Evolutionary conservation across 345 rosid species (phyloP).

Genomic region (Clausena lansium): DNA sequence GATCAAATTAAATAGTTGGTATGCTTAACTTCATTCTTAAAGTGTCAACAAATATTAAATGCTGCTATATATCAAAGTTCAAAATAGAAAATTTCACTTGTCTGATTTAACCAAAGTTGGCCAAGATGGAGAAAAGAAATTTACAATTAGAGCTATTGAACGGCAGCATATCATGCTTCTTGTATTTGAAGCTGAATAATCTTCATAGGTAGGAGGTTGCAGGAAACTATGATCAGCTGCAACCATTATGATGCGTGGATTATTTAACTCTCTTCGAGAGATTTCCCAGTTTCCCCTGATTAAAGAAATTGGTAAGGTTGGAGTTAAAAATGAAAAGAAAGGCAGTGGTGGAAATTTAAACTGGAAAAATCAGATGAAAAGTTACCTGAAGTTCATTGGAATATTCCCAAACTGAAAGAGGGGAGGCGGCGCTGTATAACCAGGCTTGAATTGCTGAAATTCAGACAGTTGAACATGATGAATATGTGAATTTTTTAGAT

Average conservation of each 20-base stretch:
- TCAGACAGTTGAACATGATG: slow-evolving; percentile 4
- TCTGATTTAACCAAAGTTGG: background rate
- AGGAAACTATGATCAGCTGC: slow-evolving; percentile 54
- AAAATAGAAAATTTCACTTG: background rate
- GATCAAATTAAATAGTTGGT: background rate
- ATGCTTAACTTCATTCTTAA: background rate
- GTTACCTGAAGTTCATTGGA: slow-evolving; percentile 76
- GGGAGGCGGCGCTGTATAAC: slow-evolving; percentile 82
- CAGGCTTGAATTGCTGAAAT: slow-evolving; percentile 79
- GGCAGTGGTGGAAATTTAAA: background rate
- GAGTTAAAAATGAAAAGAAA: background rate
- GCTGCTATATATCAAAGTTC: background rate
- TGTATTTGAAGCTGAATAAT: slow-evolving; percentile 47
- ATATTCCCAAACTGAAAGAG: slow-evolving; percentile 64
- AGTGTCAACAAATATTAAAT: background rate
- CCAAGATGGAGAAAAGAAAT: slow-evolving; percentile 9
- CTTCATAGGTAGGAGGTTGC: slow-evolving; percentile 37
- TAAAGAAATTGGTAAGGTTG: background rate
- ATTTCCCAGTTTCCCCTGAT: slow-evolving; percentile 78
- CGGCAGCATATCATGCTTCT: slow-evolving; percentile 62
- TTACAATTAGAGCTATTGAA: slow-evolving; percentile 59
- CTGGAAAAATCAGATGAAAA: background rate
- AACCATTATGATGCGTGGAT: slow-evolving; percentile 63
- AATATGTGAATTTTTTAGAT: background rate
- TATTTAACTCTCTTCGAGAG: slow-evolving; percentile 47